phyloP scores from a whole-genome alignment of 768 basidiomycete species.

The Collybiopsis confluens region DNA sequence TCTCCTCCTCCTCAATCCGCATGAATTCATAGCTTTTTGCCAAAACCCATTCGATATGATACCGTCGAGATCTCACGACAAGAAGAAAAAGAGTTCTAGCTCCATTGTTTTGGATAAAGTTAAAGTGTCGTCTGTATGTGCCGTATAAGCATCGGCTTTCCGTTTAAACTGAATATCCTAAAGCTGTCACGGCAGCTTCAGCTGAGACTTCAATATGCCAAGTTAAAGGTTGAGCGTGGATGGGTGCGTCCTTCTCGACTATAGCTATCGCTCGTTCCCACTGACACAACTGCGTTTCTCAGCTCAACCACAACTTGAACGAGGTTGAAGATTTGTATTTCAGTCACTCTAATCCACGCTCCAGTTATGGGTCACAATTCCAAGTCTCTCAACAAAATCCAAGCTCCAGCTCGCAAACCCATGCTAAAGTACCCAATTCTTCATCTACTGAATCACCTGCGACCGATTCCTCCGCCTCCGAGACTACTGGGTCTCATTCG shows the following conservation, averaged over 20 bases:
- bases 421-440: too few species aligned
- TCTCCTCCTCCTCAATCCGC: neutral
- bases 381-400: neutral
- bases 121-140: slow-evolving; percentile 6
- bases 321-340: slow-evolving; percentile 85
- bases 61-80: neutral
- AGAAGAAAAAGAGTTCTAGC: neutral
- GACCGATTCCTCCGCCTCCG: slow-evolving; percentile 11
- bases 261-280: neutral
- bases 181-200: slow-evolving; percentile 72
- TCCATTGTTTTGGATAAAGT: neutral
- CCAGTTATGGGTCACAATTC: too few species aligned
- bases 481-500: neutral
- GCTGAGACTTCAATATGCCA: slow-evolving; percentile 71
- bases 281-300: slow-evolving; percentile 3
- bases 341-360: slow-evolving; percentile 50
- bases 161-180: neutral
- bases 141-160: neutral
- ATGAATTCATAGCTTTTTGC: neutral
- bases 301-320: slow-evolving; percentile 77
- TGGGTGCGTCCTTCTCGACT: slow-evolving; percentile 49
- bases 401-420: neutral
- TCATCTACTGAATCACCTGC: neutral
- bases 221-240: slow-evolving; percentile 75
- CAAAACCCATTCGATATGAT: neutral